phyloP scores from a whole-genome alignment of 2,329 filamentous ascomycete species.

The Ceratocystiopsis sp. region DNA sequence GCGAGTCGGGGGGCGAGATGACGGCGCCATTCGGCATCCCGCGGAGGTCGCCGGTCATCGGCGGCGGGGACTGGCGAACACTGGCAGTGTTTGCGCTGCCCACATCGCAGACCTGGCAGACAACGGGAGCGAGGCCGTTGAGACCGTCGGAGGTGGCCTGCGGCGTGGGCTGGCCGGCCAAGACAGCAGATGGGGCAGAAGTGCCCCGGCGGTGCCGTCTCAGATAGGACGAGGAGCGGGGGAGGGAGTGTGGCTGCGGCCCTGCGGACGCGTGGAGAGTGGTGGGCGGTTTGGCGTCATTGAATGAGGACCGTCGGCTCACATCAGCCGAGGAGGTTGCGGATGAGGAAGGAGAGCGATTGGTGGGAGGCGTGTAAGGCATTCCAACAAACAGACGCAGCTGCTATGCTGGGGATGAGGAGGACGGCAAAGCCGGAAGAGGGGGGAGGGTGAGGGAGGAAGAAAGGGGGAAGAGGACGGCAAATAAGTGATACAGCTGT shows the following conservation, averaged over 20 bases:
- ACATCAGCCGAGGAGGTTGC: conserved; percentile 35
- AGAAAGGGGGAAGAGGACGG: neutral
- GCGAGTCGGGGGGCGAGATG: conserved; percentile 81
- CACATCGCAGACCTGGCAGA: neutral
- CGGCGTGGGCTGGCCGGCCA: conserved; percentile 26
- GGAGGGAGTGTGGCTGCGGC: conserved; percentile 33
- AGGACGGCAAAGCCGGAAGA: conserved; percentile 6
- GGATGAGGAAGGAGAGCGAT: conserved; percentile 44
- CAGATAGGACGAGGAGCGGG: conserved; percentile 49
- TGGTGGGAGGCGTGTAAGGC: conserved; percentile 75
- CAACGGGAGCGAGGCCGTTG: no score
- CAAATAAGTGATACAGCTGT: no score
- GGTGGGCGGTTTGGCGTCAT: conserved; percentile 15
- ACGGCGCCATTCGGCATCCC: conserved; percentile 70
- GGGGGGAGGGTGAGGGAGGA: neutral
- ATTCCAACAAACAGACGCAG: conserved; percentile 31
- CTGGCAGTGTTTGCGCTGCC: conserved; percentile 18
- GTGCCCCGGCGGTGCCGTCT: conserved; percentile 44
- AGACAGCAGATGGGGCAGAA: conserved; percentile 22
- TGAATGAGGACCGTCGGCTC: conserved; percentile 42
- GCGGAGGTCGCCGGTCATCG: conserved; percentile 46
- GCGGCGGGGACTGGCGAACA: conserved; percentile 71
- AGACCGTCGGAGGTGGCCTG: conserved; percentile 22
- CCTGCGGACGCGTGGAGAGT: conserved; percentile 4
- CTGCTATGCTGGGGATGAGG: conserved; percentile 6